Evolutionary conservation across 345 rosid genomes (phyloP).

Genomic region (sweet orange (Citrus sinensis)): DNA sequence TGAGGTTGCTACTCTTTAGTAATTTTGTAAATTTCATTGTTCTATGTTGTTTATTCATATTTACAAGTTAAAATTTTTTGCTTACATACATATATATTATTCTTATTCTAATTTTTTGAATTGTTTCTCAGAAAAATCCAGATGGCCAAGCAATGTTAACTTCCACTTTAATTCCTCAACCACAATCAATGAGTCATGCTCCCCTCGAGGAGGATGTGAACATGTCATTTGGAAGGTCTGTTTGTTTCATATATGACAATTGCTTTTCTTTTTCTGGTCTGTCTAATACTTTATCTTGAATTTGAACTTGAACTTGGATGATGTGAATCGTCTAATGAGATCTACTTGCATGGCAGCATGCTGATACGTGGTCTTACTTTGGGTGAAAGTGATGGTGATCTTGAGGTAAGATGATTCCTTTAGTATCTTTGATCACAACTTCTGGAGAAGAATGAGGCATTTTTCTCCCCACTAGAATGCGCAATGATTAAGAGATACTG

Average conservation of each 20-base stretch:
- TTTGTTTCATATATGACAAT: slow-evolving; percentile 13
- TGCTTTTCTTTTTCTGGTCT: slow-evolving; percentile 5
- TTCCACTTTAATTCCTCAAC: slow-evolving; percentile 91
- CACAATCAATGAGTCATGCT: slow-evolving; percentile 50
- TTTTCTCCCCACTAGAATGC: not conserved
- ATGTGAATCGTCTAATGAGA: slow-evolving; percentile 3
- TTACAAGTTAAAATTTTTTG: not conserved
- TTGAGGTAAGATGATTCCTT: slow-evolving; percentile 61
- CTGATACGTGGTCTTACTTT: slow-evolving; percentile 77
- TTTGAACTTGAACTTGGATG: not conserved
- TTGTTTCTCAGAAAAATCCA: slow-evolving; percentile 53
- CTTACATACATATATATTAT: not conserved
- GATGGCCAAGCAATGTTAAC: slow-evolving; percentile 94
- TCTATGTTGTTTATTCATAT: not conserved
- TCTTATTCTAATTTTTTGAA: slow-evolving; percentile 4
- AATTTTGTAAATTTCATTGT: slow-evolving; percentile 1
- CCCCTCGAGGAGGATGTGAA: slow-evolving; percentile 82
- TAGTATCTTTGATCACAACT: not conserved
- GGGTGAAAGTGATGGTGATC: slow-evolving; percentile 86
- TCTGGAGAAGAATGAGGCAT: not conserved
- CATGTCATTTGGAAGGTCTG: slow-evolving; percentile 97
- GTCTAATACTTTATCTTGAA: not conserved
- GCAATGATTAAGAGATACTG: slow-evolving; percentile 2
- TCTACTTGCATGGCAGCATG: slow-evolving; percentile 59
- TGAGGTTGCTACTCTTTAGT: slow-evolving; percentile 55